Conservation (phyloP, 1,284 basidiomycete species). For the Cerioporus squamosus region DNA sequence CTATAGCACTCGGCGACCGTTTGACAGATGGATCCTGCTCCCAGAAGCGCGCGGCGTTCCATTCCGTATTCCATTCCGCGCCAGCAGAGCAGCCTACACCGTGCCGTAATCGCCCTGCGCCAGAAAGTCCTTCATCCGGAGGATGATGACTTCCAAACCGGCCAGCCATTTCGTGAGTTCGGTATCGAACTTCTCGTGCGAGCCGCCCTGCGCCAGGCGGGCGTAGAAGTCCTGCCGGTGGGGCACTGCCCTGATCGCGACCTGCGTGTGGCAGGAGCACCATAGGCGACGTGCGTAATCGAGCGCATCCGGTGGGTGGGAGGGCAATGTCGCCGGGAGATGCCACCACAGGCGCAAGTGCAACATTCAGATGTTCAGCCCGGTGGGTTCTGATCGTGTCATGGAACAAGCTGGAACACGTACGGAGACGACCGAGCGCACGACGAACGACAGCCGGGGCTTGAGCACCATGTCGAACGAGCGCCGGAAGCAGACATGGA, state of each 20-base stretch:
- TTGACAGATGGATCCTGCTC: constrained; percentile 13
- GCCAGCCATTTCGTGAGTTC: constrained; percentile 84
- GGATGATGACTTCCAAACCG: constrained; percentile 76
- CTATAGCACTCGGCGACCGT: neutral
- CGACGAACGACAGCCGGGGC: constrained; percentile 85
- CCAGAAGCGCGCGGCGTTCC: constrained; percentile 7
- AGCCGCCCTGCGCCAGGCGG: constrained; percentile 84
- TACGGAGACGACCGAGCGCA: constrained; percentile 85
- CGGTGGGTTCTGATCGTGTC: neutral
- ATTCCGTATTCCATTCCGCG: too few relatives aligned
- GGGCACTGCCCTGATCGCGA: constrained; percentile 94
- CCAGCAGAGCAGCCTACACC: constrained; percentile 39
- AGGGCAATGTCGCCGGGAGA: neutral
- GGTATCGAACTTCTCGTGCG: constrained; percentile 71
- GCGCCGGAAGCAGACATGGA: constrained; percentile 84
- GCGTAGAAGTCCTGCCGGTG: constrained; percentile 86
- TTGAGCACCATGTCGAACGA: constrained; percentile 86
- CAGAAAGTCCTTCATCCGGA: constrained; percentile 70
- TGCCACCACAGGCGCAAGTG: too few relatives aligned
- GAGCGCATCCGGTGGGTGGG: neutral
- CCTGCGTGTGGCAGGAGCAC: constrained; percentile 45
- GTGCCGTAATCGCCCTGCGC: constrained; percentile 68
- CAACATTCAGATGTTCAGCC: neutral
- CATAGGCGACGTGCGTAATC: neutral
- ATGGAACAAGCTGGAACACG: constrained; percentile 38